phyloP scores from a whole-genome alignment of 805 yeast species.

The Millerozyma acaciae region DNA sequence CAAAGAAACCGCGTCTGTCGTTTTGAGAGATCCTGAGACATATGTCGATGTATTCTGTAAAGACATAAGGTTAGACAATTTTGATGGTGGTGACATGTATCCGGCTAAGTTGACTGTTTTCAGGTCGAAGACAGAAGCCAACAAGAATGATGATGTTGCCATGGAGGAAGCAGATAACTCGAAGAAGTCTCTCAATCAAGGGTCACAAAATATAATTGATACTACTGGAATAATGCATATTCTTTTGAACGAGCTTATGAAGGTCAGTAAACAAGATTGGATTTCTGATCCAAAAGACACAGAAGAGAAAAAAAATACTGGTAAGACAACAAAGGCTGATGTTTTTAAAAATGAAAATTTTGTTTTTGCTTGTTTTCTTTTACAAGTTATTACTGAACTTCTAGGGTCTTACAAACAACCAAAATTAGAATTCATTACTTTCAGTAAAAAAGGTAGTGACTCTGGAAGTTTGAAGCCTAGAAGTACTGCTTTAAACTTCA shows the following conservation, averaged over 20 bases:
- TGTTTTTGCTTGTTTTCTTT: constrained; percentile 62
- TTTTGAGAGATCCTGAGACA: constrained; percentile 45
- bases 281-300: constrained; percentile 18
- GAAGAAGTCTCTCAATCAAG: constrained; percentile 1
- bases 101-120: constrained; percentile 20
- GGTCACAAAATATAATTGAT: constrained; percentile 4
- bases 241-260: constrained; percentile 63
- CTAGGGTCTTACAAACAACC: constrained; percentile 75
- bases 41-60: constrained; percentile 45
- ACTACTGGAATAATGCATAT: constrained; percentile 60
- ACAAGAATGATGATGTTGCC: constrained; percentile 21
- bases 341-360: constrained; percentile 53
- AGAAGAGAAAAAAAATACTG: constrained; percentile 17
- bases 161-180: constrained; percentile 20
- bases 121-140: constrained; percentile 11
- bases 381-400: constrained; percentile 66
- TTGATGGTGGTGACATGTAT: constrained; percentile 28
- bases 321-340: constrained; percentile 21
- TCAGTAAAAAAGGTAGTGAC: constrained; percentile 50
- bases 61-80: constrained; percentile 41
- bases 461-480: constrained; percentile 57
- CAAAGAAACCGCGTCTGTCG: constrained; percentile 48
- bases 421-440: constrained; percentile 78
- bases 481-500: constrained; percentile 70
- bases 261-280: constrained; percentile 37